Conservation (phyloP, 257 asterid species). For the Leonotis leonurus region DNA sequence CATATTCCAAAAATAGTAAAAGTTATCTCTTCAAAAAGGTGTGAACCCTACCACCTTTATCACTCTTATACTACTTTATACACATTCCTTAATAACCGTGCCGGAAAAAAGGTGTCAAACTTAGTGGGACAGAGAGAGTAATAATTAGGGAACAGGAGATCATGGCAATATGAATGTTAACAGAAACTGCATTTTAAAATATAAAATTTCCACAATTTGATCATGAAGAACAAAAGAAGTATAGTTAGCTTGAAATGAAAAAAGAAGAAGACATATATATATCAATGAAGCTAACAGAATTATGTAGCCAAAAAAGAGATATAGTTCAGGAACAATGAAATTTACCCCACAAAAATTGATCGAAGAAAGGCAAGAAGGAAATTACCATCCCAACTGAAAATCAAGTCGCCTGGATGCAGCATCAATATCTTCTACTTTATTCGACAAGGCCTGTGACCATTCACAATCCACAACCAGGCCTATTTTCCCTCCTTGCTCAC, state of each 20-base stretch:
- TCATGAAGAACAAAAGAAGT: neutral
- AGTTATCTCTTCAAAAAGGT: no score
- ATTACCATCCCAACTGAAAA: slow-evolving; percentile 62
- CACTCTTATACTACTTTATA: no score
- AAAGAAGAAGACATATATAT: neutral
- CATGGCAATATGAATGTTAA: neutral
- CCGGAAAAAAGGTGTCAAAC: no score
- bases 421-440: slow-evolving; percentile 31
- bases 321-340: neutral
- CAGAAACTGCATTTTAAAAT: neutral
- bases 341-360: neutral
- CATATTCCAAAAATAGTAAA: no score
- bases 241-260: neutral
- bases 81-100: no score
- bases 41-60: no score
- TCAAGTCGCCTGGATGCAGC: slow-evolving; percentile 52
- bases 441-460: slow-evolving; percentile 49
- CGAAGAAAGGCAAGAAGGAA: neutral
- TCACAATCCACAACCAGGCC: slow-evolving; percentile 49
- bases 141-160: neutral
- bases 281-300: neutral
- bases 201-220: neutral
- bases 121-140: no score
- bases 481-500: slow-evolving; percentile 43
- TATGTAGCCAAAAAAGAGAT: neutral